A percentile compares a stretch with the other conserved stretches of the same genome.
Evolutionary conservation across 495 filamentous ascomycete species (phyloP).

Genomic region (Pyrenopolyporus hunteri): DNA sequence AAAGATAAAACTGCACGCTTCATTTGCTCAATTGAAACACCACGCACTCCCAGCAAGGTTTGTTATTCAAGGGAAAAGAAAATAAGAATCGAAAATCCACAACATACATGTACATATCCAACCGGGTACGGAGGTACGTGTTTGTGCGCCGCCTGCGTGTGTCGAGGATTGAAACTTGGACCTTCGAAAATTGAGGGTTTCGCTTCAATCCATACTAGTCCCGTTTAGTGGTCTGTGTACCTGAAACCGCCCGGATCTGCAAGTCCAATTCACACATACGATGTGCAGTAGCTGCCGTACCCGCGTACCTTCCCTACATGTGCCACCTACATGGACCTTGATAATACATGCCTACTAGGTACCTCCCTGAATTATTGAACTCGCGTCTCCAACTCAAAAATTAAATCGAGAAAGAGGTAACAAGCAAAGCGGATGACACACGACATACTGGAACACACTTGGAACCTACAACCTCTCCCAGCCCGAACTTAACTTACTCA

Average conservation of each 20-base stretch:
- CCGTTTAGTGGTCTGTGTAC: conserved; percentile 26
- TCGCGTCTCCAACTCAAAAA: conserved; percentile 8
- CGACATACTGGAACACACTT: conserved; percentile 18
- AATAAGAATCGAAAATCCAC: too few relatives aligned
- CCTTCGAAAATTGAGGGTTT: conserved; percentile 25
- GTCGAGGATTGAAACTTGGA: conserved; percentile 13
- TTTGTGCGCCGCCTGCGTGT: background rate
- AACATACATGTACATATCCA: background rate
- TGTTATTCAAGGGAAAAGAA: too few relatives aligned
- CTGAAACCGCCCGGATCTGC: conserved; percentile 38
- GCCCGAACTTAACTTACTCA: too few relatives aligned
- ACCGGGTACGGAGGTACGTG: background rate
- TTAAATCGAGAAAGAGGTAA: conserved; percentile 26
- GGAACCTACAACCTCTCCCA: background rate
- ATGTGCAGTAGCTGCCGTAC: background rate
- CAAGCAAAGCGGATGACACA: conserved; percentile 21
- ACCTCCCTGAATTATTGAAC: background rate
- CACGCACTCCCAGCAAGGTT: too few relatives aligned
- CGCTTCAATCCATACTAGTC: conserved; percentile 10
- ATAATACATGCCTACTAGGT: background rate
- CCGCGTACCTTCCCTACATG: background rate
- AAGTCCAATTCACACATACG: conserved; percentile 27
- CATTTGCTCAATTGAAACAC: too few relatives aligned
- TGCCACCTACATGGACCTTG: background rate
- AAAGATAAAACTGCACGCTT: too few relatives aligned